Base-by-base conservation (phyloP, 306 rosid species). In the Senna siamea region DNA sequence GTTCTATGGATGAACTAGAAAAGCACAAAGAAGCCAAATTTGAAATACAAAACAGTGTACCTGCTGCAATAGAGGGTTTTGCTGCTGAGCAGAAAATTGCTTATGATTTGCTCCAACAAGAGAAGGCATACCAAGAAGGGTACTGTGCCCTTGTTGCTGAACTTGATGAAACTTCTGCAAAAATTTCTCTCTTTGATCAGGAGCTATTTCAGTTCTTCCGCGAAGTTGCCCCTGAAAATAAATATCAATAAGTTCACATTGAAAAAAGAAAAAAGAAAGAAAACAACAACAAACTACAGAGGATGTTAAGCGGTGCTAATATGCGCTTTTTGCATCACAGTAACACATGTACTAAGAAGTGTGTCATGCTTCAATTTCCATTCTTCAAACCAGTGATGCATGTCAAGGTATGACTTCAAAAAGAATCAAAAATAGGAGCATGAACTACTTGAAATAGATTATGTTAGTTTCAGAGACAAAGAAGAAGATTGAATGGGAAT, bases 131-230 rank as follows among this genome's bases (percentile, higher is more conserved):
- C 85, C 84, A 67, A 85, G 97, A 70, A 93, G 85, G 81, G 87
- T 88, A 73, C 84, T 79, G 54, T 87, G 93, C 71, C 96, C 93
- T 73, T 93, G 98, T 80, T 90, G 98, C 87, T 92, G 97, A 78
- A 94, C 96, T 81, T 94, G 97, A 76, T 94, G 97, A 66, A 82
- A 88, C 78, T 89, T 87, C 84, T 94, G 98, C 91, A 94, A 79
- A 87, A 85, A 94, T 52, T 94, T 94, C 84, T 94, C 98, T 80
- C 97, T 85, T 77, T 87, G 96, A 85, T 94, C 98, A 20, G 98
- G 98, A 66, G 96, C 91, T 57, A 91, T 85, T 86, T 94, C 98
- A 81, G 97, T 86, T 87, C 98, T 94, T 80, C 87, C 94, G 66
- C 97, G 98, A 85, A 89, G 78, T 73, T 88, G 90, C 3, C 92